Conservation (phyloP, 2,329 filamentous ascomycete genomes). For the Fusarium mundagurra region DNA sequence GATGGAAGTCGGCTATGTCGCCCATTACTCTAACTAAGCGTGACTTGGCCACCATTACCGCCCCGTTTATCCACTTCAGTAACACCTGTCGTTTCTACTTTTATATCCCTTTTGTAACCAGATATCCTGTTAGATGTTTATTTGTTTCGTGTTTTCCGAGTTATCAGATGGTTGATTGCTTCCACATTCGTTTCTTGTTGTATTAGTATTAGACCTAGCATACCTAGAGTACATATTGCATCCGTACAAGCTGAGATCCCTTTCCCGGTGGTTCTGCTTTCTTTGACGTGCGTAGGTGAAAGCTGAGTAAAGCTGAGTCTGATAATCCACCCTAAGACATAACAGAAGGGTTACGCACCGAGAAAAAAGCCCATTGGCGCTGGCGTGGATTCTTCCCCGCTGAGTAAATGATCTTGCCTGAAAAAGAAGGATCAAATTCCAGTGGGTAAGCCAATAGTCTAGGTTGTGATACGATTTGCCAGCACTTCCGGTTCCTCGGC, state of each 20-base stretch:
- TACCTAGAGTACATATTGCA: not conserved
- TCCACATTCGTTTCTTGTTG: not conserved
- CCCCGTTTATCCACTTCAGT: rapidly evolving
- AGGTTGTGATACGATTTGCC: not conserved
- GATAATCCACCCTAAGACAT: rapidly evolving
- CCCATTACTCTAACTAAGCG: conserved; percentile 44
- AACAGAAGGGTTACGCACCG: rapidly evolving
- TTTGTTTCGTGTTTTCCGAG: too few relatives aligned
- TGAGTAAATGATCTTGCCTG: not conserved
- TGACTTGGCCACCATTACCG: rapidly evolving
- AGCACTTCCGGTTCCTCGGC: not conserved
- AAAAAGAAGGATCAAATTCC: not conserved
- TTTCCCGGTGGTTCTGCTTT: rapidly evolving
- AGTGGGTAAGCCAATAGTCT: not conserved
- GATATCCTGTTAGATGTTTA: not conserved
- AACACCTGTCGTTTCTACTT: rapidly evolving
- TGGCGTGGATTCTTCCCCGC: rapidly evolving
- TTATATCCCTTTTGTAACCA: not conserved
- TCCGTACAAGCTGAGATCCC: rapidly evolving
- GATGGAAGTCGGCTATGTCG: conserved; percentile 61
- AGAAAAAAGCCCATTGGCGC: not conserved
- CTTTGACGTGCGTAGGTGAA: too few relatives aligned
- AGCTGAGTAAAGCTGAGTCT: too few relatives aligned
- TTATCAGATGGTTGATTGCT: rapidly evolving
- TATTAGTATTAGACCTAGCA: not conserved